Percentiles rank a stretch among this genome's conserved stretches.
Conservation (phyloP, 148 eudicot genomes). For the Spergularia marina region DNA sequence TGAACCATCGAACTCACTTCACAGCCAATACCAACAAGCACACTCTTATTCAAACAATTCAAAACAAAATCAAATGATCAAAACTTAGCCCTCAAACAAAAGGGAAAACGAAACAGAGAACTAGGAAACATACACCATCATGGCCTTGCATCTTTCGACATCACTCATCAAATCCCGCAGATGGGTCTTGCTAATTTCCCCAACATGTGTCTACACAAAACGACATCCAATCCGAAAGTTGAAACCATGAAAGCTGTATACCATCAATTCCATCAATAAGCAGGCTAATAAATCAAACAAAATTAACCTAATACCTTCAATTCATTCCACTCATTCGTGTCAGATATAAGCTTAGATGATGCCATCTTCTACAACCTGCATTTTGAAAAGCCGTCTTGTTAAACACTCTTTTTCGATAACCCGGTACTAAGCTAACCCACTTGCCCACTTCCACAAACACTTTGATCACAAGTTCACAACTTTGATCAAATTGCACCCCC, state of each 20-base stretch:
- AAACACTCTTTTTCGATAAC: too few species aligned
- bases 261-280: conserved; percentile 1
- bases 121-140: conserved; percentile 72
- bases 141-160: conserved; percentile 71
- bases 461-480: neutral
- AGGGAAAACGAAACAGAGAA: neutral
- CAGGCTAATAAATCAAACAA: neutral
- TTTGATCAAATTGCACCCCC: neutral
- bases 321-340: conserved; percentile 70
- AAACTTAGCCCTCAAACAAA: neutral
- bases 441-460: neutral
- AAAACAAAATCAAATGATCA: neutral
- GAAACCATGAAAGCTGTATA: neutral
- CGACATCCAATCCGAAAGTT: neutral
- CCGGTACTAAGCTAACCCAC: too few species aligned
- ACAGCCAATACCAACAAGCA: conserved; percentile 10
- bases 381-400: neutral
- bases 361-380: conserved; percentile 56
- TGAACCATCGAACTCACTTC: conserved; percentile 76
- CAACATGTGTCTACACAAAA: conserved; percentile 69
- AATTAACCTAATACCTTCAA: conserved; percentile 46
- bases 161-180: conserved; percentile 82
- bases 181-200: conserved; percentile 76
- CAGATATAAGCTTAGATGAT: conserved; percentile 57
- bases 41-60: neutral